Evolutionary conservation across 2,329 filamentous ascomycete genomes (phyloP), one percentile per base, ranked within the genome.

Genomic region (Epichloe amarillans): DNA sequence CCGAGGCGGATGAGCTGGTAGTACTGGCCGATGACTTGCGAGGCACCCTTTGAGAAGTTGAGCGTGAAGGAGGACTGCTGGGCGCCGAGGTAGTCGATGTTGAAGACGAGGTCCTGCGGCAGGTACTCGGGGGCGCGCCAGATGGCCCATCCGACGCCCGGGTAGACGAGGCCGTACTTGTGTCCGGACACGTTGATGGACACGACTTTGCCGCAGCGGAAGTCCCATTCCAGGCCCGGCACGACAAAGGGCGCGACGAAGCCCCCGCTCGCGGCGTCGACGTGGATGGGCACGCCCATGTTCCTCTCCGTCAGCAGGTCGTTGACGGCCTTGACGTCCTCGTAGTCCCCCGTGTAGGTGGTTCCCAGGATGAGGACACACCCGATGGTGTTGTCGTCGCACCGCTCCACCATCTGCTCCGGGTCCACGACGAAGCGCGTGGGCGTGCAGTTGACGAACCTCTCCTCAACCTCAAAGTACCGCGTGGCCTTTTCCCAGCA

Each of bases 71-170:
- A 95, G 2, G 89, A 85, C 66, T 97, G 91, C 64, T 96, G 88
- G 11, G 91, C 90, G 47, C 91, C 91, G 5, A 96, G 84, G 71
- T 97, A 97, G 77, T 96, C 96, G 78, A 97, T 96, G 76, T 95
- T 96, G 80, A 97, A 97, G 61, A 97, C 88, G 21, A 96, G 82
- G 62, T 96, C 90, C 64, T 91, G 77, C 7, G 91, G 91, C 3
- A 95, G 77, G 69, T 76, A 93, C 66, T 93, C 84, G 47, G 87
- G 79, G 39, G 82, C 79, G 46, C 90, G 82, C 89, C 90, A 96
- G 57, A 96, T 75, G 11, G 91, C 82, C 91, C 91, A 97, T 52
- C 91, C 91, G 14, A 97, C 87, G 66, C 91, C 90, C 0, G 90
- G 90, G 64, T 96, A 95, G 47, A 94, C 74, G 19, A 81, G 72